Evolutionary conservation across 2,329 filamentous ascomycete species (phyloP), one percentile per base, ranked within the genome.

Genomic region (Paraphoma chrysanthemicola): DNA sequence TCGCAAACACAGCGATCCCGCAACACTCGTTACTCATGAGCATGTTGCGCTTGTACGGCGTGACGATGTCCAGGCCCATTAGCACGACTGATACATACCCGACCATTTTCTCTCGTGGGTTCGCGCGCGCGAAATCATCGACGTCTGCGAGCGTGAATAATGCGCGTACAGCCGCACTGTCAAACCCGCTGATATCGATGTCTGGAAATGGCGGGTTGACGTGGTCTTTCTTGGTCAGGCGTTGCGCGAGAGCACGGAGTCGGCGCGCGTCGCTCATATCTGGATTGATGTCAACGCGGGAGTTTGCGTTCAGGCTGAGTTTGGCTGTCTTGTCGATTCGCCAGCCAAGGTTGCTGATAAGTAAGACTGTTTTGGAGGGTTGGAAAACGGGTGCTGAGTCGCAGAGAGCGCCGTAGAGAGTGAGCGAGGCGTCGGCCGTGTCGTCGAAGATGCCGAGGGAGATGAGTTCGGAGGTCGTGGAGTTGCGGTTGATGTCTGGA

Each of bases 381-480:
- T 68, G 57, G 80, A 84, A 85, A 1, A 67, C 51, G 6, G 76
- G 71, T 2, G 79, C 77, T 0, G 81, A 83, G 31, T 72, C 66
- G 48, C 81, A 78, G 44, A 82, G 74, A n/a, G 81, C 78, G 36
- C 80, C 80, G 81, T 85, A 88, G 4, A 88, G 73, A 14, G 80
- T 85, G n/a, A 88, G 72, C 1, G 78, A 74, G 4, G 81, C 81
- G 56, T 81, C 80, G 1, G 79, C 80, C 0, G 85, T 87, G 63
- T 88, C 81, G 67, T 89, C 86, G 63, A 86, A 86, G 9, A 88
- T 72, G 4, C 77, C 74, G 4, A 88, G 71, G 44, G 83, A 83
- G 28, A 83, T 66, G 11, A 85, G 75, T 30, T 83, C 78, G 0
- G 78, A 74, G n/a, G 74, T 69, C 3, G 66, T 76, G 41, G 80